Evolutionary conservation across 805 yeast species (phyloP).

Genomic region (Zygoascus tannicola): DNA sequence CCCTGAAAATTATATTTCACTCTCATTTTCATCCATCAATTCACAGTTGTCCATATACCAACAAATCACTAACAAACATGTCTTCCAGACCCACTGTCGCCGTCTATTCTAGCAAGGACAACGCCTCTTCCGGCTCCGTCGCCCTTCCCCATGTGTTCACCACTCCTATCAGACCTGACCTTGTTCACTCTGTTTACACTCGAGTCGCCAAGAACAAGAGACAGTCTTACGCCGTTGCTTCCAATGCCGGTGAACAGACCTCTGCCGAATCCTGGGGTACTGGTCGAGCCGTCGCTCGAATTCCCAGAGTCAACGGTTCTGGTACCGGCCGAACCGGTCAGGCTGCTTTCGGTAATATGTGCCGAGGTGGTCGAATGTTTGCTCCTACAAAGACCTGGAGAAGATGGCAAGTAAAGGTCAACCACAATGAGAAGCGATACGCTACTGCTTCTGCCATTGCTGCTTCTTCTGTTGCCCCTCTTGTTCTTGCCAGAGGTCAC

Average conservation of each 20-base stretch:
- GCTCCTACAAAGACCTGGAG: constrained; percentile 99
- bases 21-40: background rate
- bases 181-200: constrained; percentile 98
- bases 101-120: constrained; percentile 83
- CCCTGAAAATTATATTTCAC: background rate
- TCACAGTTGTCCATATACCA: no score
- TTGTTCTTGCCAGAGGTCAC: constrained; percentile 99
- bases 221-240: constrained; percentile 99
- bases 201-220: constrained; percentile 99
- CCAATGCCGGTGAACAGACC: constrained; percentile 99
- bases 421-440: constrained; percentile 99
- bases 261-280: constrained; percentile 99
- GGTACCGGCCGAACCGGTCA: constrained; percentile 99
- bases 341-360: constrained; percentile 99
- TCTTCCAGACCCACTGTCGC: constrained; percentile 93
- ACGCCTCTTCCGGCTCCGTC: constrained; percentile 70
- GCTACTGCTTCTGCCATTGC: constrained; percentile 99
- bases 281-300: constrained; percentile 99
- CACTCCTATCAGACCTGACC: constrained; percentile 99
- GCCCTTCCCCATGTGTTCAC: constrained; percentile 98
- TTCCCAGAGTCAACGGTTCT: constrained; percentile 99
- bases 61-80: constrained; percentile 33
- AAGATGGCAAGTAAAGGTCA: constrained; percentile 99
- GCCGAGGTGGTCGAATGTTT: constrained; percentile 99
- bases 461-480: constrained; percentile 96